Percentiles rank a stretch among this genome's conserved stretches.
phyloP scores from a whole-genome alignment of 139 green algal species.

The Coelastrella sp. region DNA sequence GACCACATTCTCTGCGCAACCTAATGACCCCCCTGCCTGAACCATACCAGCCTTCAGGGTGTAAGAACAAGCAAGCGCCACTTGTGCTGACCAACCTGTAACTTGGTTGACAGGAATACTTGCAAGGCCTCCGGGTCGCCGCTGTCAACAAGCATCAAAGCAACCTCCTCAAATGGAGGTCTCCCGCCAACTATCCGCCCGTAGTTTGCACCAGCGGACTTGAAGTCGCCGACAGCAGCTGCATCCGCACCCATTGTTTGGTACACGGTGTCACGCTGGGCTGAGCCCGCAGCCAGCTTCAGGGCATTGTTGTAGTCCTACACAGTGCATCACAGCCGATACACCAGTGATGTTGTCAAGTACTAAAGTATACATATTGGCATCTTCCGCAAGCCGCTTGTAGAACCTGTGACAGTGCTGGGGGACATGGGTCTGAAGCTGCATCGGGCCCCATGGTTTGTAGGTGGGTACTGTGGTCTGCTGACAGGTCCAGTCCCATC shows the following conservation, averaged over 20 bases:
- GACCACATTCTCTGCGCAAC: too few relatives aligned
- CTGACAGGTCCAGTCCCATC: too few relatives aligned
- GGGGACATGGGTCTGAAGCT: too few relatives aligned
- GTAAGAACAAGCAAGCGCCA: too few relatives aligned
- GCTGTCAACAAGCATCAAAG: constrained; percentile 82
- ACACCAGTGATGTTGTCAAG: too few relatives aligned
- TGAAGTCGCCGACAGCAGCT: constrained; percentile 59
- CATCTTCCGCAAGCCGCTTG: too few relatives aligned
- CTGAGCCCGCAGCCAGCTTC: constrained; percentile 50
- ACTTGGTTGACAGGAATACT: constrained; percentile 62
- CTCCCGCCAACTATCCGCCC: constrained; percentile 54
- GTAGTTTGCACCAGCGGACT: constrained; percentile 35
- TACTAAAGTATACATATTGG: neutral
- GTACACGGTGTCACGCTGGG: constrained; percentile 78
- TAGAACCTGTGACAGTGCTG: too few relatives aligned
- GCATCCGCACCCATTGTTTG: constrained; percentile 58
- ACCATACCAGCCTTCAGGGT: neutral
- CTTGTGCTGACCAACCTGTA: too few relatives aligned
- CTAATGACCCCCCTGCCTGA: neutral
- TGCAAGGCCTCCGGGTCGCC: constrained; percentile 51
- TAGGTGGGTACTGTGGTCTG: too few relatives aligned
- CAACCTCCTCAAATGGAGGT: constrained; percentile 91
- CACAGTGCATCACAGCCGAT: too few relatives aligned
- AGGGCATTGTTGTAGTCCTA: constrained; percentile 63
- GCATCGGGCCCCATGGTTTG: too few relatives aligned